A percentile compares a stretch with the other conserved stretches of the same genome.
These are phyloP conservation scores for Leishmania amazonensis DNA, from an alignment of 208 protist genomes.

Conservation along the genomic window DNA sequence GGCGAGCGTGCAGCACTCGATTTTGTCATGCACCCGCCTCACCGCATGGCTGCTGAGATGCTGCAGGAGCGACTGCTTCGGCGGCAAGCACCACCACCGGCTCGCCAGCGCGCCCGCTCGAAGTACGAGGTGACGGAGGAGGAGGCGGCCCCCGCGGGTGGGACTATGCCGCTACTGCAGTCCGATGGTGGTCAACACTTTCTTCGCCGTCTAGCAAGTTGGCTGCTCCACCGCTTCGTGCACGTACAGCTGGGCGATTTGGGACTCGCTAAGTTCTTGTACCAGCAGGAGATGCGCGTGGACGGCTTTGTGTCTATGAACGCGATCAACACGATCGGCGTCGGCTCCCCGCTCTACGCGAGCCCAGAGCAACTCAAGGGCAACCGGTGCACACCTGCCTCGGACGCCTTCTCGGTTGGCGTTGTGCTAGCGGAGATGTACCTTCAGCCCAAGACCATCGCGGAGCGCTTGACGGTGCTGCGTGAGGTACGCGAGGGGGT, in stretches of 20 bases:
- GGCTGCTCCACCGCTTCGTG: constrained; percentile 55
- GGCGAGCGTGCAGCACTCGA: constrained; percentile 21
- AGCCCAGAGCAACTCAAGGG: constrained; percentile 86
- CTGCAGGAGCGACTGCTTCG: constrained; percentile 21
- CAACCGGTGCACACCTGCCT: constrained; percentile 51
- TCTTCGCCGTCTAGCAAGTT: constrained; percentile 31
- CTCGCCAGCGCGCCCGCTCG: too few species aligned
- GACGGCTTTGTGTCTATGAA: constrained; percentile 46
- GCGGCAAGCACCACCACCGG: constrained; percentile 2
- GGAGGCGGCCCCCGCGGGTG: background rate
- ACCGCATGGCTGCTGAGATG: constrained; percentile 16
- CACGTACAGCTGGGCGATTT: constrained; percentile 85
- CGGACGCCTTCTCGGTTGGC: constrained; percentile 75
- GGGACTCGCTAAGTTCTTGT: constrained; percentile 66
- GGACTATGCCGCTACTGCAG: background rate
- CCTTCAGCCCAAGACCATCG: constrained; percentile 68
- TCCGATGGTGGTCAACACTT: constrained; percentile 1
- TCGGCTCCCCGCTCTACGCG: constrained; percentile 88
- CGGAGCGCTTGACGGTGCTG: constrained; percentile 70
- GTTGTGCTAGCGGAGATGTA: constrained; percentile 88
- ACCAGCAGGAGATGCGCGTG: constrained; percentile 36
- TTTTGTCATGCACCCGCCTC: constrained; percentile 16
- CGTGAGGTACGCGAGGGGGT: constrained; percentile 54
- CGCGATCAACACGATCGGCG: constrained; percentile 68
- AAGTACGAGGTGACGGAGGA: background rate